Base-by-base conservation (phyloP, 441 rosid genomes). In the Theobroma grandiflorum region DNA sequence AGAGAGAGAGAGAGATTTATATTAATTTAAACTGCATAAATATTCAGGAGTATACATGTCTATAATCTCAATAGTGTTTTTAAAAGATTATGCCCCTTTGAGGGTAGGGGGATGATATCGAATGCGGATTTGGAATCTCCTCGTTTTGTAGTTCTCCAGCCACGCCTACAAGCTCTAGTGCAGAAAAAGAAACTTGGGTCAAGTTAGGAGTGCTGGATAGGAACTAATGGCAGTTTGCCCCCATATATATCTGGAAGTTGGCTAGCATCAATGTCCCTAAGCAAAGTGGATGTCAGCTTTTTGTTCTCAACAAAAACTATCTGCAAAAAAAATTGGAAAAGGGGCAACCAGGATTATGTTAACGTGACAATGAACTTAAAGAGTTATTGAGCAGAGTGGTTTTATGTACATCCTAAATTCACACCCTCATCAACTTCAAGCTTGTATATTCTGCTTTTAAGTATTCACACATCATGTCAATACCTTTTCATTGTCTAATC, bases 161-260 rank as follows among this genome's bases (percentile, higher is more conserved):
- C 64, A 55, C n/a, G 82, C 61, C 49, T 57, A 7, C 45, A 7
- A 79, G 37, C 14, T 43, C 43, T 18, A 11, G 38, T 38, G 26
- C 62, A 18, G 11, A 45, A 20, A 69, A 18, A 16, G 20, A 38
- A 58, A 64, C 38, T 10, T n/a, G 0, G 18, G 18, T 5, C 35
- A 20, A 78, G 49, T 84, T 82, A 90, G 82, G 83, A 31, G 68
- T 90, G 88, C 77, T 92, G 93, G 38, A 95, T 92, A 43, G 93
- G 92, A 78, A 89, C 87, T 55, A 92, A 76, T 0, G 93, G 83
- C 80, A 92, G 75, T 76, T 84, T 89, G 85, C 98, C 98, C 55
- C 98, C 98, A 49, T 91, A 93, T 65, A 82, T 78, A 14, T 90
- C 95, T 8, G 97, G 94, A 9, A 95, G 91, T 77, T 95, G 97